Evolutionary conservation across 352 stramenopile genomes (phyloP).

Genomic region (Pythium rishiriense): DNA sequence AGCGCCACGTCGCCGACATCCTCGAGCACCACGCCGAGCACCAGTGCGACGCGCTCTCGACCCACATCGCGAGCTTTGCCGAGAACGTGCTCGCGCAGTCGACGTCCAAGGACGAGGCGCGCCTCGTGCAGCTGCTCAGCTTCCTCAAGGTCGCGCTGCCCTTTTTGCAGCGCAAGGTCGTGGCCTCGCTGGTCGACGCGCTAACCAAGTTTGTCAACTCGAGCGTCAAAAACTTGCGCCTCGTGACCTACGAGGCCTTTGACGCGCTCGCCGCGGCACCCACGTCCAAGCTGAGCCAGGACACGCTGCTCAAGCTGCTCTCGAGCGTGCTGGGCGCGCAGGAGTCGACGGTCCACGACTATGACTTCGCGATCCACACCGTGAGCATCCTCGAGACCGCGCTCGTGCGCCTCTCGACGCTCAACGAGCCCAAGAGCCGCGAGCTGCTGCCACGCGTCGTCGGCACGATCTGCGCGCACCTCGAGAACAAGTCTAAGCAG

Average conservation of each 20-base stretch:
- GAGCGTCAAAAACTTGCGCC: slow-evolving; percentile 70
- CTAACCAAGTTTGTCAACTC: slow-evolving; percentile 75
- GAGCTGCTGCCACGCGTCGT: slow-evolving; percentile 82
- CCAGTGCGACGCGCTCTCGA: slow-evolving; percentile 79
- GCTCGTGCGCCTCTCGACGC: slow-evolving; percentile 61
- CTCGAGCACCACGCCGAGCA: slow-evolving; percentile 68
- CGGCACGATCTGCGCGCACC: slow-evolving; percentile 64
- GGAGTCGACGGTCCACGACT: slow-evolving; percentile 60
- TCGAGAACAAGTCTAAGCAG: slow-evolving; percentile 54
- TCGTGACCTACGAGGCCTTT: slow-evolving; percentile 79
- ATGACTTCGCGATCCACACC: slow-evolving; percentile 56
- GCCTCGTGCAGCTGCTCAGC: slow-evolving; percentile 73
- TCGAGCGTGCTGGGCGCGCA: slow-evolving; percentile 59
- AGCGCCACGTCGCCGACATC: slow-evolving; percentile 74
- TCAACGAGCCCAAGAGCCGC: slow-evolving; percentile 56
- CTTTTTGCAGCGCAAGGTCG: slow-evolving; percentile 79
- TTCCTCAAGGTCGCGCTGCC: slow-evolving; percentile 81
- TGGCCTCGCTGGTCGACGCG: slow-evolving; percentile 70
- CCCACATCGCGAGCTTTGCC: slow-evolving; percentile 84
- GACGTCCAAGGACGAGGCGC: slow-evolving; percentile 69
- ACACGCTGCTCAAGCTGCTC: slow-evolving; percentile 68
- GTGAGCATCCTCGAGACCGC: slow-evolving; percentile 67
- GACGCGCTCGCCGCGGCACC: slow-evolving; percentile 55
- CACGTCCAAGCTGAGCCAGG: slow-evolving; percentile 60
- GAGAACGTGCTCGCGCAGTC: slow-evolving; percentile 76